These are phyloP conservation scores for Podaxis sp. DNA, from an alignment of 768 basidiomycete genomes.

Conservation along the genomic window DNA sequence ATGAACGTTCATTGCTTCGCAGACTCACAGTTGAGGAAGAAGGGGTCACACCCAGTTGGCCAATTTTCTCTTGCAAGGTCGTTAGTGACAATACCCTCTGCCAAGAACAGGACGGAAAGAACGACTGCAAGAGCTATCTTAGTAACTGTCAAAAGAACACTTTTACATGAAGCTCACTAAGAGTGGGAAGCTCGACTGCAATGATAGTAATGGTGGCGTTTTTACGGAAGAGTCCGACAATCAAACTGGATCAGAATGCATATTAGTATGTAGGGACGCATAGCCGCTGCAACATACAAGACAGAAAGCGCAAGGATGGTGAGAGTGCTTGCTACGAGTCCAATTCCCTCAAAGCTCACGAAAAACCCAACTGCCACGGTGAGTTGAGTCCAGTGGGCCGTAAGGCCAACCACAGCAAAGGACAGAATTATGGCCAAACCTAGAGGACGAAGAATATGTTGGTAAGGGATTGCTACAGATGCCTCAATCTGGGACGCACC, in stretches of 20 bases:
- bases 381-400: background rate
- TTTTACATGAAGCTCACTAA: background rate
- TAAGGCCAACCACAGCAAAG: background rate
- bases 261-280: background rate
- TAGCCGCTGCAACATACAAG: background rate
- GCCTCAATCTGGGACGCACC: background rate
- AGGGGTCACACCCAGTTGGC: background rate
- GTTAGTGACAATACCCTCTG: background rate
- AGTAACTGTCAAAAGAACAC: background rate
- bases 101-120: background rate
- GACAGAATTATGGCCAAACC: background rate
- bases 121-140: background rate
- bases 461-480: background rate
- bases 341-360: background rate
- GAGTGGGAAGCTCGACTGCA: background rate
- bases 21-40: background rate
- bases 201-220: conserved; percentile 1
- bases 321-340: background rate
- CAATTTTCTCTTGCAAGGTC: background rate
- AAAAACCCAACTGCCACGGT: background rate
- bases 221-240: background rate
- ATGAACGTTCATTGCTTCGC: no score
- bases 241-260: background rate
- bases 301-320: background rate
- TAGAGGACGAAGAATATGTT: background rate